These are phyloP conservation scores for Penicillium bovifimosum DNA, from an alignment of 495 filamentous ascomycete genomes.

Conservation along the genomic window DNA sequence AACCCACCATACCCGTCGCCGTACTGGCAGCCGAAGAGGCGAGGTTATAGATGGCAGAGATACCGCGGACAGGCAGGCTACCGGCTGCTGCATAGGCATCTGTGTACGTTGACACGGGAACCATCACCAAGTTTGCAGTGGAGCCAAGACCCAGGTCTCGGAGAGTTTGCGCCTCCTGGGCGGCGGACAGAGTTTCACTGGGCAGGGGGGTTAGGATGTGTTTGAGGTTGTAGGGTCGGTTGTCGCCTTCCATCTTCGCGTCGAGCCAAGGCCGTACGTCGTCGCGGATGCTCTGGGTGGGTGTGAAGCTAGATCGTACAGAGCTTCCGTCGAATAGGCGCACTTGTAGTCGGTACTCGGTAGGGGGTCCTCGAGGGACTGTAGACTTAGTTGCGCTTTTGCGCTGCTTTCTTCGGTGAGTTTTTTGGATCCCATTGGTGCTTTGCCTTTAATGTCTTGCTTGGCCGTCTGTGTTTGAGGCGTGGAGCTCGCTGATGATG, in stretches of 20 bases:
- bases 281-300: slow-evolving; percentile 53
- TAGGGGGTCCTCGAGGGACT: slow-evolving; percentile 24
- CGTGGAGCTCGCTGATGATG: neutral
- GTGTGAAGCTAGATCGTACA: slow-evolving; percentile 65
- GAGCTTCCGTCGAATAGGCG: slow-evolving; percentile 80
- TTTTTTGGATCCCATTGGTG: slow-evolving; percentile 8
- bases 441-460: slow-evolving; percentile 5
- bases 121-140: slow-evolving; percentile 75
- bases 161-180: slow-evolving; percentile 67
- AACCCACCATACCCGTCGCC: slow-evolving; percentile 48
- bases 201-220: slow-evolving; percentile 75
- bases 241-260: slow-evolving; percentile 38
- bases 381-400: slow-evolving; percentile 4
- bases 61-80: slow-evolving; percentile 40
- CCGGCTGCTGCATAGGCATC: slow-evolving; percentile 51
- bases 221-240: slow-evolving; percentile 73
- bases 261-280: slow-evolving; percentile 80
- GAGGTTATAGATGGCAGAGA: slow-evolving; percentile 40
- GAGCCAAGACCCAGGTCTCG: slow-evolving; percentile 64
- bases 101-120: slow-evolving; percentile 58
- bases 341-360: slow-evolving; percentile 63
- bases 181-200: slow-evolving; percentile 62
- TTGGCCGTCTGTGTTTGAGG: neutral
- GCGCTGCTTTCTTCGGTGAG: slow-evolving; percentile 11
- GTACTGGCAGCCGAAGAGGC: slow-evolving; percentile 38